Conservation (phyloP, 1,139 yeast genomes). For the Tardiomyces digboiensis region DNA sequence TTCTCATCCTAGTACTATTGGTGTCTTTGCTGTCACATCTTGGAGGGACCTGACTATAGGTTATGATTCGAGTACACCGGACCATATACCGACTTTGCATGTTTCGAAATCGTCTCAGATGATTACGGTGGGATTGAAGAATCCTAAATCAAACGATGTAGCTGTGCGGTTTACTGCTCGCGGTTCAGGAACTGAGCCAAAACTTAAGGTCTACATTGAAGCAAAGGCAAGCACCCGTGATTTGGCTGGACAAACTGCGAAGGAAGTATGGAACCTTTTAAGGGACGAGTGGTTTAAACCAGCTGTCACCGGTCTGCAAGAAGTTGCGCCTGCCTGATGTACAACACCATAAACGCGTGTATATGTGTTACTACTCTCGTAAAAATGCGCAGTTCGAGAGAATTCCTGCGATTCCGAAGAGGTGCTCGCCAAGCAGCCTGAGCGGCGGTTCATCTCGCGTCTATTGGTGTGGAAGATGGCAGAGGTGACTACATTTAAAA, state of each 20-base stretch:
- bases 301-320: neutral
- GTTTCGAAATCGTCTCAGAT: constrained; percentile 68
- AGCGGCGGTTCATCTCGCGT: no score
- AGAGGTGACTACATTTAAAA: no score
- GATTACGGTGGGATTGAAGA: constrained; percentile 49
- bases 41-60: constrained; percentile 89
- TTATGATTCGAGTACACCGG: constrained; percentile 57
- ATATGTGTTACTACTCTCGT: no score
- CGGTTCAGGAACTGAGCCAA: constrained; percentile 97
- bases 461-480: no score
- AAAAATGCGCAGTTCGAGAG: no score
- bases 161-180: constrained; percentile 74
- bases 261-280: constrained; percentile 58
- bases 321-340: neutral
- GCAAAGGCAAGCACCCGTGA: constrained; percentile 43
- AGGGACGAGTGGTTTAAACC: constrained; percentile 24
- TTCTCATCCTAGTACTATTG: constrained; percentile 28
- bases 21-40: constrained; percentile 41
- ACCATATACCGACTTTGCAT: constrained; percentile 56
- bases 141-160: constrained; percentile 8
- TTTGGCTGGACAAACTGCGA: constrained; percentile 44
- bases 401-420: no score
- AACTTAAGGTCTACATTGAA: constrained; percentile 84
- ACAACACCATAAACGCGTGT: neutral
- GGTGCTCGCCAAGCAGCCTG: no score